phyloP scores from a whole-genome alignment of 2,329 filamentous ascomycete species.

The Aspergillus terreus region DNA sequence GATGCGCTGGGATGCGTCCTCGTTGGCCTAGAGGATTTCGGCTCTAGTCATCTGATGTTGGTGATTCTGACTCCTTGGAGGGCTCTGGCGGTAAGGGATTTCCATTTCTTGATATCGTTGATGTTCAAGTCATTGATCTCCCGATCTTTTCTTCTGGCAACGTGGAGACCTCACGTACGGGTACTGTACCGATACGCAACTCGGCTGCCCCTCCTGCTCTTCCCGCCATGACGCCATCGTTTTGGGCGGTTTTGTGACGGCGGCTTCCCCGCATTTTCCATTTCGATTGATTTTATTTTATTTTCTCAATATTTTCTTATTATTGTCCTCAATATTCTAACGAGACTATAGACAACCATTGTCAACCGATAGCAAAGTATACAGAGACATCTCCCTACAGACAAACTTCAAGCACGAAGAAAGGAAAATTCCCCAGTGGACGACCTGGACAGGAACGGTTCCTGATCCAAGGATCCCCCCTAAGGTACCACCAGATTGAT shows the following conservation, averaged over 20 bases:
- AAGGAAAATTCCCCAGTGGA: not conserved
- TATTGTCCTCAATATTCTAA: too few species aligned
- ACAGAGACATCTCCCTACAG: too few species aligned
- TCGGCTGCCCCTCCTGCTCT: slow-evolving; percentile 6
- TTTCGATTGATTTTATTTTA: not conserved
- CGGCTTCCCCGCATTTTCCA: slow-evolving; percentile 15
- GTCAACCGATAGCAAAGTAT: not conserved
- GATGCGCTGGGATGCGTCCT: too few species aligned
- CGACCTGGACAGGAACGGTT: not conserved
- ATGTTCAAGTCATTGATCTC: not conserved
- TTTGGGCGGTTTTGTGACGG: slow-evolving; percentile 2
- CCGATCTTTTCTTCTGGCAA: not conserved
- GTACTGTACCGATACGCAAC: slow-evolving; percentile 7
- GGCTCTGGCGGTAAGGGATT: too few species aligned
- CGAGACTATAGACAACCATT: too few species aligned
- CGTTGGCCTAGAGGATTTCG: too few species aligned
- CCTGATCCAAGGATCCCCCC: not conserved
- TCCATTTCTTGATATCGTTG: not conserved
- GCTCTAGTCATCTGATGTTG: too few species aligned
- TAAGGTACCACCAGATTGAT: not conserved
- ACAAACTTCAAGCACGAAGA: not conserved
- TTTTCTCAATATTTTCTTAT: not conserved
- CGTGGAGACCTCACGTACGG: slow-evolving; percentile 8
- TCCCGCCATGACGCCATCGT: slow-evolving; percentile 18
- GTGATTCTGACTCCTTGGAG: too few species aligned